Base-by-base conservation (phyloP, 2,329 filamentous ascomycete species). In the Chlorencoelia australis region DNA sequence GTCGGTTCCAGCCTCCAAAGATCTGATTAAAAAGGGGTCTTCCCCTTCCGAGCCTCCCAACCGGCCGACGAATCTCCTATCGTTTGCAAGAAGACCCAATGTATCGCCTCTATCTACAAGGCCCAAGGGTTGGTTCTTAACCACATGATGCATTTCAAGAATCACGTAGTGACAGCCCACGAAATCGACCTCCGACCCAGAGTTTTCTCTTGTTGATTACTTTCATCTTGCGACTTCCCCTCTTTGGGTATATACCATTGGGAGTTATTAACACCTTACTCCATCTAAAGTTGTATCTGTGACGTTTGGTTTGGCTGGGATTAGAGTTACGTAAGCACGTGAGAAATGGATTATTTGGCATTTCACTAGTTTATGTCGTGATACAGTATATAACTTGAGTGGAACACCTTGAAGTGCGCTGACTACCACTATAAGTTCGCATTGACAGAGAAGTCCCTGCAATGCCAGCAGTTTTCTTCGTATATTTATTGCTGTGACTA, bases 161-260 rank as follows among this genome's bases (percentile, higher is more conserved):
- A 44, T 43, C 37, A 50, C 33, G 37, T 45, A 21, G 33, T 30
- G 20, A 43, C 2, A 13, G 21, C 44, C 32, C 27, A 50, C 25
- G 31, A 37, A 25, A 40, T 47, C 14, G 28, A 42, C 20, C 36
- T 42, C 11, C 35, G 42, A 31, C 24, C 27, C 35, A 24, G 46
- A 41, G 68, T 39, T 20, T 35, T 35, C 20, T 21, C 36, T 39
- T 27, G 29, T 38, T 33, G 15, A 38, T 30, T 20, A 21, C 28
- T 38, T 33, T 33, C n/a, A 33, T 38, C 21, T 38, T 38, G 21
- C 29, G 19, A 33, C 29, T 38, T 38, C 35, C 16, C 19, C 33
- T n/a, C n/a, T 38, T 36, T 10, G 13, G 26, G 34, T 36, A 36
- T 36, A 36, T 36, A 30, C 11, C 30, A 30, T 36, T 36, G 16